Evolutionary conservation across 352 stramenopile genomes (phyloP).

Genomic region (Detonula confervacea): DNA sequence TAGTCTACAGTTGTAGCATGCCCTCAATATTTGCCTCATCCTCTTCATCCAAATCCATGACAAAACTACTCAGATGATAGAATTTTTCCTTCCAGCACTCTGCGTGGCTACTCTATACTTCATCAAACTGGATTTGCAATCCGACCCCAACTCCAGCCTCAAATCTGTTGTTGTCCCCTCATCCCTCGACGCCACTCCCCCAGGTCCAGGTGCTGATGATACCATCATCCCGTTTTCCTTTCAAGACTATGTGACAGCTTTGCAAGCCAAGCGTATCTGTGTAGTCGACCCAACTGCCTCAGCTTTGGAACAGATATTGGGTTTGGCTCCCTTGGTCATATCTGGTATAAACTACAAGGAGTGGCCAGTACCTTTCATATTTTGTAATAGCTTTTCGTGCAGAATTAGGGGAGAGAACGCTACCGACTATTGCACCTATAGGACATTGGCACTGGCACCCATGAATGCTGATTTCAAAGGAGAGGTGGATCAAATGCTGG

Average conservation of each 20-base stretch:
- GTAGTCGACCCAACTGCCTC: conserved; percentile 17
- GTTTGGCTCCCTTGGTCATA: conserved; percentile 45
- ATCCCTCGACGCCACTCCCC: too few species aligned
- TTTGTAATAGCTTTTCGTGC: conserved; percentile 50
- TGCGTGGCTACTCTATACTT: conserved; percentile 49
- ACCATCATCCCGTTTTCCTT: conserved; percentile 52
- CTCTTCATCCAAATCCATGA: neutral
- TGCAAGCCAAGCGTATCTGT: conserved; percentile 49
- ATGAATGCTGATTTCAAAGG: conserved; percentile 28
- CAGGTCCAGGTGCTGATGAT: conserved; percentile 37
- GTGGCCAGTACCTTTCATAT: conserved; percentile 57
- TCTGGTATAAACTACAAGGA: conserved; percentile 36
- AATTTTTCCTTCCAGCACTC: conserved; percentile 53
- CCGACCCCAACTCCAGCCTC: conserved; percentile 46
- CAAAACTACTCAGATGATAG: conserved; percentile 37
- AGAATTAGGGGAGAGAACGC: conserved; percentile 41
- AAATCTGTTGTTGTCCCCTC: conserved; percentile 38
- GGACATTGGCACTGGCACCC: conserved; percentile 50
- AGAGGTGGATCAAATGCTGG: conserved; percentile 26
- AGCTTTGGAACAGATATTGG: conserved; percentile 26
- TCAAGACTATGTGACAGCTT: conserved; percentile 54
- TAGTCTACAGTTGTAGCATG: too few species aligned
- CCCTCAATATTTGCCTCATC: neutral
- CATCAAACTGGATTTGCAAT: conserved; percentile 55
- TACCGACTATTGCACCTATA: conserved; percentile 47